Evolutionary conservation across 106 monocot genomes (phyloP).

Genomic region (Hemerocallis citrina): DNA sequence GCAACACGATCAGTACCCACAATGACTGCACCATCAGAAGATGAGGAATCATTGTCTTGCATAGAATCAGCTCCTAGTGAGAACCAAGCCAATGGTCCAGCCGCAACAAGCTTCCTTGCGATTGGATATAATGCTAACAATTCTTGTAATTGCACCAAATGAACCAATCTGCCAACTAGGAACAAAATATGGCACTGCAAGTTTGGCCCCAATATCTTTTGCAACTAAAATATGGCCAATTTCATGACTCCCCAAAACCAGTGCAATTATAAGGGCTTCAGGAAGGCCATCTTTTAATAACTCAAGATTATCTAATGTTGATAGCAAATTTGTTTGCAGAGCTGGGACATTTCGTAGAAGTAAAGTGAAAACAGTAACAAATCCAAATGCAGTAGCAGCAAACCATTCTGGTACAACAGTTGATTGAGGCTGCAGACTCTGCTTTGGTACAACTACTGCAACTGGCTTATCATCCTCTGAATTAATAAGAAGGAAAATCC

Average conservation of each 20-base stretch:
- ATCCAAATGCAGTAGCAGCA: slow-evolving; percentile 87
- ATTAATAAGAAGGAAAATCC: no score
- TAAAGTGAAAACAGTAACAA: slow-evolving; percentile 88
- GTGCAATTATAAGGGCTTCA: slow-evolving; percentile 66
- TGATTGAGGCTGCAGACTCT: no score
- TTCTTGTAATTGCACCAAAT: slow-evolving; percentile 95
- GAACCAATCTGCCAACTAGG: slow-evolving; percentile 99
- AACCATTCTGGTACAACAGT: slow-evolving; percentile 96
- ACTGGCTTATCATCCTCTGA: no score
- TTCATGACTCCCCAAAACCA: slow-evolving; percentile 70
- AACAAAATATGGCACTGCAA: slow-evolving; percentile 83
- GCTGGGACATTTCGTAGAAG: slow-evolving; percentile 88
- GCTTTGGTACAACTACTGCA: no score
- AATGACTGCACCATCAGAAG: no score
- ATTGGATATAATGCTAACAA: slow-evolving; percentile 60
- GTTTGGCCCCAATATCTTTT: slow-evolving; percentile 61
- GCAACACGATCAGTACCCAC: no score
- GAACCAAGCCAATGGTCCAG: slow-evolving; percentile 88
- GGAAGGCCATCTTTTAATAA: slow-evolving; percentile 76
- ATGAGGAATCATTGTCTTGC: no score
- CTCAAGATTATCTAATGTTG: slow-evolving; percentile 74
- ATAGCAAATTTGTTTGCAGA: slow-evolving; percentile 77
- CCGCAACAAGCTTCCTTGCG: slow-evolving; percentile 78
- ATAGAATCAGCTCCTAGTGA: no score
- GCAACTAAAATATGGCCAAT: slow-evolving; percentile 73